Percentiles rank a stretch among this genome's conserved stretches.
Evolutionary conservation across 352 stramenopile species (phyloP).

Genomic region (Pythium vanterpoolii): DNA sequence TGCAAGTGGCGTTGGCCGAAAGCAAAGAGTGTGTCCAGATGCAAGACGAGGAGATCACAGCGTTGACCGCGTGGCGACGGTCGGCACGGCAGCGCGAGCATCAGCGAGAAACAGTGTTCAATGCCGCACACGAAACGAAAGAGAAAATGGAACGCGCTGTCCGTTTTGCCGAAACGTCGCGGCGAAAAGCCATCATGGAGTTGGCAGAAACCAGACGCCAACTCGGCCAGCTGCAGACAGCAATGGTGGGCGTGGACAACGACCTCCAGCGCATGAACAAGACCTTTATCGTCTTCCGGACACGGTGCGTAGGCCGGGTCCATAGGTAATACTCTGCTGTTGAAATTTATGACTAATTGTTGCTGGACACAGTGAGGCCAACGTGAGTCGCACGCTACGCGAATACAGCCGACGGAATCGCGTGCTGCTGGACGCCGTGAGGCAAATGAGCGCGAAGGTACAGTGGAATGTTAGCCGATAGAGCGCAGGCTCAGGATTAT

Average conservation of each 20-base stretch:
- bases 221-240: slow-evolving; percentile 3
- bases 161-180: slow-evolving; percentile 2
- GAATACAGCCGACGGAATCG: slow-evolving; percentile 59
- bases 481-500: background rate
- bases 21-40: slow-evolving; percentile 14
- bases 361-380: slow-evolving; percentile 32
- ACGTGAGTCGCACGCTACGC: slow-evolving; percentile 36
- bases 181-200: slow-evolving; percentile 5
- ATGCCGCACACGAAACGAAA: background rate
- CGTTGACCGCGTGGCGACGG: slow-evolving; percentile 9
- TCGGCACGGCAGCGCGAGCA: background rate
- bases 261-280: slow-evolving; percentile 21
- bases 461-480: background rate
- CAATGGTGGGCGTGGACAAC: slow-evolving; percentile 12
- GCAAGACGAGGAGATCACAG: slow-evolving; percentile 17
- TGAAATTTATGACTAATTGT: background rate
- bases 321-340: background rate
- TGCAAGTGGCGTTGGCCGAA: background rate
- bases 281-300: slow-evolving; percentile 15
- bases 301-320: slow-evolving; percentile 1
- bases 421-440: slow-evolving; percentile 37
- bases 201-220: slow-evolving; percentile 11
- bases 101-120: background rate
- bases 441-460: slow-evolving; percentile 39
- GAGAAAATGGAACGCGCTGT: slow-evolving; percentile 7